Evolutionary conservation across 208 protist species (phyloP).

Genomic region (Tritrichomonas musculus): DNA sequence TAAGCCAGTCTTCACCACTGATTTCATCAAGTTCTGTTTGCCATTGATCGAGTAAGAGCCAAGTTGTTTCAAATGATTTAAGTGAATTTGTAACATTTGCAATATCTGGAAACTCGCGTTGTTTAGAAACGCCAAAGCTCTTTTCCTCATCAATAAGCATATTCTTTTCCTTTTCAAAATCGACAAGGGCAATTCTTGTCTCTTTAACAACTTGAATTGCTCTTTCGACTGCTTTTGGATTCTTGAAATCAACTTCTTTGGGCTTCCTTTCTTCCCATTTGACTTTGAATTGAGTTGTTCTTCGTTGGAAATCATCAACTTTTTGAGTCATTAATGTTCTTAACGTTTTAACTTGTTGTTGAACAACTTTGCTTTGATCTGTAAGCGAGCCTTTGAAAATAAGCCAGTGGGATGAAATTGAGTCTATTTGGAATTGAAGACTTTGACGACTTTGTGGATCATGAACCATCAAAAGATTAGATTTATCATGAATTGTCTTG

Average conservation of each 20-base stretch:
- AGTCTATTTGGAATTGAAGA: conserved; percentile 22
- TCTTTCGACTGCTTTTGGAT: background rate
- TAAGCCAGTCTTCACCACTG: background rate
- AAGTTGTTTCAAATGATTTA: conserved; percentile 25
- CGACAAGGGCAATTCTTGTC: background rate
- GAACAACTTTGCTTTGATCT: conserved; percentile 12
- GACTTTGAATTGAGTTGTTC: background rate
- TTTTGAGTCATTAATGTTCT: conserved; percentile 10
- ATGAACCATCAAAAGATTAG: background rate
- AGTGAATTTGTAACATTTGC: background rate
- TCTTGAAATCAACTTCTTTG: conserved; percentile 17
- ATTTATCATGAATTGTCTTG: background rate
- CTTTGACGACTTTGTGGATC: background rate
- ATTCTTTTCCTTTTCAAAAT: conserved; percentile 13
- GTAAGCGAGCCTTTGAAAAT: background rate
- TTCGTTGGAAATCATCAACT: conserved; percentile 11
- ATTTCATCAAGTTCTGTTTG: conserved; percentile 10
- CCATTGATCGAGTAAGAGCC: background rate
- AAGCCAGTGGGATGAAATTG: background rate
- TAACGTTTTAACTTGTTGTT: background rate
- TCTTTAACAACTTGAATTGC: conserved; percentile 13
- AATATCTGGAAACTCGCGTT: background rate
- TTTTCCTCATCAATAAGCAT: background rate
- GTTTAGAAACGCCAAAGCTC: background rate
- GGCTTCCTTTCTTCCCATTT: conserved; percentile 30